Base-by-base conservation (phyloP, 129 eudicot species). In the Arctium lappa region DNA sequence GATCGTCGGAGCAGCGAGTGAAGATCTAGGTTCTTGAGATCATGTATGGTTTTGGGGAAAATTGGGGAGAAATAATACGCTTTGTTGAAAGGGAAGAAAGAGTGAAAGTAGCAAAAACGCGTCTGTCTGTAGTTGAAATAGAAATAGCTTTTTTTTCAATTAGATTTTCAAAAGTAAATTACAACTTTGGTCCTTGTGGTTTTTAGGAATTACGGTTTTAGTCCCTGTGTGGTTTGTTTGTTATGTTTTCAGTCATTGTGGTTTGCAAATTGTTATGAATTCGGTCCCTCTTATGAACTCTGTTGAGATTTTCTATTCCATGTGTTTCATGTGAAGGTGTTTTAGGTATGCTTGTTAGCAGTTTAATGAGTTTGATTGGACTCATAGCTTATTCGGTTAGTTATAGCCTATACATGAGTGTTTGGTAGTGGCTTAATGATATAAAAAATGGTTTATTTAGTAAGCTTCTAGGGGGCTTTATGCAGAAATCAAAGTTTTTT, bases 11-110 rank as follows among this genome's bases (percentile, higher is more conserved):
- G 77, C 10, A 44, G 77, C 8, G 36, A 70, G 73, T 44, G 72
- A 69, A 79, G 75, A 31, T 42, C 75, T 69, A 79, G 75, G 53
- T 48, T 44, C 11, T 75, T 46, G 79, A 5, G 40, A 75, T 39
- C 62, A 40, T 73, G 36, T 73, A 39, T 60, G 12, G 72, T 33
- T 8, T 32, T 36, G 29, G 10, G 74, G 12, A 34, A 71, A 71
- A 71, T 72, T 5, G 30, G 18, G 75, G 56, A 46, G 9, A 46
- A 3, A 44, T 63, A 18, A 22, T 22, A 73, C 40, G 77, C 33
- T 73, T 39, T 73, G 77, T 73, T 73, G 77, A 22, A 18, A 22
- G 8, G 66, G 66, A 16, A 56, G 66, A 16, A 56, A 56, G 66
- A 15, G 66, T 56, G 27, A 29, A 60, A 60, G 29, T 60, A 16